Conservation (phyloP, 768 basidiomycete genomes). For the Psilocybe cubensis region DNA sequence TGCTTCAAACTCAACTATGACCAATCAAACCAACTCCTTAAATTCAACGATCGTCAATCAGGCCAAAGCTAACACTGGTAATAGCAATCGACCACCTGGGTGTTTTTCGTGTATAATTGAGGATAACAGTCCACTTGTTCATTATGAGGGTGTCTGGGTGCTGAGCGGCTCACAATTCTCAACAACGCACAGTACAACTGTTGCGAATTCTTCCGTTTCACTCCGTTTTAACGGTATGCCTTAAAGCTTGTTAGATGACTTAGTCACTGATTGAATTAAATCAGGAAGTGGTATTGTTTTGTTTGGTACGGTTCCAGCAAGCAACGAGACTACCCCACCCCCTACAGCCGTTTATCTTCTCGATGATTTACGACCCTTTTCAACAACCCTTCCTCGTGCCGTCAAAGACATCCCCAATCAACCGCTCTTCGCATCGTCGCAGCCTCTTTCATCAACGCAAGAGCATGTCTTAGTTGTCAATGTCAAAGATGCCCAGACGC, state of each 20-base stretch:
- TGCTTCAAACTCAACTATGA: neutral
- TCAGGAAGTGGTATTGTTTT: conserved; percentile 50
- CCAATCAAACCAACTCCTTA: neutral
- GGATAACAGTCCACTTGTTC: conserved; percentile 40
- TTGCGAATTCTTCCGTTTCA: conserved; percentile 32
- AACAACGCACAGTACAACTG: conserved; percentile 42
- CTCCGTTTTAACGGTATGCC: conserved; percentile 41
- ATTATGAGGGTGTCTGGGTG: conserved; percentile 40
- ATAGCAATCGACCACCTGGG: neutral
- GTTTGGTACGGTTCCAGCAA: conserved; percentile 46
- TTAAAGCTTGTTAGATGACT: too few species aligned
- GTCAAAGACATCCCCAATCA: conserved; percentile 36
- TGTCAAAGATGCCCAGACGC: conserved; percentile 34
- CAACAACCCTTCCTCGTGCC: conserved; percentile 41
- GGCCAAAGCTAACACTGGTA: neutral
- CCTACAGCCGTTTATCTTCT: conserved; percentile 45
- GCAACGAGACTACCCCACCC: conserved; percentile 35
- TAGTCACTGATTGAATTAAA: neutral
- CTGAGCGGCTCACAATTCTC: conserved; percentile 26
- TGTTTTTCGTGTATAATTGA: conserved; percentile 25
- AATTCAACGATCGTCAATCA: neutral
- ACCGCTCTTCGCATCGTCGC: conserved; percentile 40
- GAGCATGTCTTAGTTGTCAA: conserved; percentile 44
- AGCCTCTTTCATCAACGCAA: conserved; percentile 21
- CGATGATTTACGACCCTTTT: conserved; percentile 35